Base-by-base conservation (phyloP, 768 basidiomycete species). In the Tulasnella calospora region DNA sequence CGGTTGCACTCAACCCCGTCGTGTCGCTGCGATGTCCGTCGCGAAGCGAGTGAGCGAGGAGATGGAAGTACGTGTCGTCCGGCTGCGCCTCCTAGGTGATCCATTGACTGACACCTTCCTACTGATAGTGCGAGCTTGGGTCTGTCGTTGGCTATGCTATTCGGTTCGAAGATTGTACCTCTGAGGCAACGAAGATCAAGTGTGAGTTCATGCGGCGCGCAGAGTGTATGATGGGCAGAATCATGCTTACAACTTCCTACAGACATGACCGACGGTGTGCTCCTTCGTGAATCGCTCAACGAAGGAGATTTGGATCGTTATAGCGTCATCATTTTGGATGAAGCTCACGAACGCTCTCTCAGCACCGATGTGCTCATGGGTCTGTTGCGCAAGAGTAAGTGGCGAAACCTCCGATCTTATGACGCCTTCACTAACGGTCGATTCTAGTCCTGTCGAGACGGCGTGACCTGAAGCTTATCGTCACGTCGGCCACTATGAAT, bases 41-140 rank as follows among this genome's bases (percentile, higher is more conserved):
- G 98, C 98, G n/a, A 99, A 99, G 86, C 96, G 98, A 84, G 98
- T 99, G 78, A 96, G 95, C 82, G 98, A 99, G 83, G 98, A 99
- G 85, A 99, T 99, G 93, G 94, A 98, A 90, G 94, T 94, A 70
- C 76, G 90, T 80, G 13, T 30, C 13, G 36, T 46, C 36, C 55
- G 13, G 9, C 57, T 83, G 36, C 35, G 10, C 38, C n/a, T n/a
- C n/a, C 35, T 71, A 30, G 17, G 71, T 71, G 21, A 27, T 46
- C 36, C 30, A 51, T 17, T 17, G 13, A 76, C 35, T 79, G 46
- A 70, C 1, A 8, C 51, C 7, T 83, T 73, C 19, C 71, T 71
- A 67, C 36, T 72, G 19, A 12, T 78, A 94, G 92, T 95, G 94
- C 85, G 93, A 95, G 85, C 89, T 99, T 0, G 98, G 97, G 9